Conservation (phyloP, 306 rosid genomes). For the Heteromeles arbutifolia region DNA sequence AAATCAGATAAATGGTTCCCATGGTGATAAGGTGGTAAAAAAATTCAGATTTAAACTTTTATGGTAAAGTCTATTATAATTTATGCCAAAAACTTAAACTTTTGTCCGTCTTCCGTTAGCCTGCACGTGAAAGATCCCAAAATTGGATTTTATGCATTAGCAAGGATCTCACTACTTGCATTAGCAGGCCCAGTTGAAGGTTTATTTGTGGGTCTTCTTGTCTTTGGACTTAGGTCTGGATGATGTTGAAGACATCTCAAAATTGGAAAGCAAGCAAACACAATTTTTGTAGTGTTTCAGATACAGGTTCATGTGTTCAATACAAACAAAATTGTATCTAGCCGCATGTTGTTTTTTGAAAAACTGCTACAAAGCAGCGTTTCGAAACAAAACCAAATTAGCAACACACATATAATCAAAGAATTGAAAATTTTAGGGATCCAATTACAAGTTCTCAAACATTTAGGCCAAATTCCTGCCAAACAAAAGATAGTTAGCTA, state of each 20-base stretch:
- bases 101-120: too few relatives aligned
- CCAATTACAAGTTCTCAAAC: neutral
- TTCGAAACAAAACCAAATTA: neutral
- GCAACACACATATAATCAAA: neutral
- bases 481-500: too few relatives aligned
- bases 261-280: neutral
- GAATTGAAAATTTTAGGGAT: neutral
- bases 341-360: neutral
- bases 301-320: neutral
- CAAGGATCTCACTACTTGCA: too few relatives aligned
- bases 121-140: slow-evolving; percentile 25
- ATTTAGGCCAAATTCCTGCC: neutral
- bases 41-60: too few relatives aligned
- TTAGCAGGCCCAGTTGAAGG: slow-evolving; percentile 47
- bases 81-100: too few relatives aligned
- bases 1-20: too few relatives aligned
- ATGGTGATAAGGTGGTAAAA: too few relatives aligned
- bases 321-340: neutral
- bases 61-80: too few relatives aligned
- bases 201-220: slow-evolving; percentile 70
- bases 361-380: neutral
- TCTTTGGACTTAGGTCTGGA: slow-evolving; percentile 83
- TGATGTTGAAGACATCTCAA: slow-evolving; percentile 75
- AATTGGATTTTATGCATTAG: slow-evolving; percentile 80
- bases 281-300: slow-evolving; percentile 26